Conservation (phyloP, 2,329 filamentous ascomycete species). For the Escovopsis sp. region DNA sequence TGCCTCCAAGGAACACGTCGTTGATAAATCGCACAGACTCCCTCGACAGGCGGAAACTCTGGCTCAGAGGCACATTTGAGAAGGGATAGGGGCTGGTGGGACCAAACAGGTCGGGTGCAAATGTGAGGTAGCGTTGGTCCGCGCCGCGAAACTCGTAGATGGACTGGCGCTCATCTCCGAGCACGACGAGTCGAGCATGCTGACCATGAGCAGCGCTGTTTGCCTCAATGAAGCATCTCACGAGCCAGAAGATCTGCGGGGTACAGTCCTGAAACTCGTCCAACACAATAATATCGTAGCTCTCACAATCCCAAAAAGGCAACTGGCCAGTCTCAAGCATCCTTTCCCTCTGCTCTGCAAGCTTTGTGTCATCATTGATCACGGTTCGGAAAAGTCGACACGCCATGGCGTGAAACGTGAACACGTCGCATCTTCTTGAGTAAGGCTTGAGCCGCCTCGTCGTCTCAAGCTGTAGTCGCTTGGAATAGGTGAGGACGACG, state of each 20-base stretch:
- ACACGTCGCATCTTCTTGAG: background rate
- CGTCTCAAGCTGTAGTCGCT: constrained; percentile 5
- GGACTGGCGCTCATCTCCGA: constrained; percentile 18
- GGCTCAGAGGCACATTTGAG: background rate
- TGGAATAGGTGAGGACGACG: constrained; percentile 15
- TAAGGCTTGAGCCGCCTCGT: background rate
- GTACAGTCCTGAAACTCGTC: constrained; percentile 21
- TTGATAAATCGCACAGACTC: constrained; percentile 15
- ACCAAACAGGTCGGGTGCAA: constrained; percentile 7
- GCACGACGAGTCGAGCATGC: constrained; percentile 12
- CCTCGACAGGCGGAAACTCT: constrained; percentile 14
- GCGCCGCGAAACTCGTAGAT: constrained; percentile 16
- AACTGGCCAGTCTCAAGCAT: background rate
- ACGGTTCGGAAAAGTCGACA: background rate
- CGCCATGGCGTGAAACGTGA: constrained; percentile 2
- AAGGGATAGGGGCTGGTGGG: background rate
- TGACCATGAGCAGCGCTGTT: constrained; percentile 6
- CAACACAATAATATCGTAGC: constrained; percentile 17
- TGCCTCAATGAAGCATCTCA: constrained; percentile 11
- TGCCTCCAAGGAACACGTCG: constrained; percentile 12
- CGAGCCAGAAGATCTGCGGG: constrained; percentile 13
- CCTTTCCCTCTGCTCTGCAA: background rate
- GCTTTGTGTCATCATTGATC: background rate
- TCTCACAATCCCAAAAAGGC: constrained; percentile 10
- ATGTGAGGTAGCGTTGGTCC: constrained; percentile 14